phyloP scores from a whole-genome alignment of 257 asterid genomes.

The Gentiana macrophylla region DNA sequence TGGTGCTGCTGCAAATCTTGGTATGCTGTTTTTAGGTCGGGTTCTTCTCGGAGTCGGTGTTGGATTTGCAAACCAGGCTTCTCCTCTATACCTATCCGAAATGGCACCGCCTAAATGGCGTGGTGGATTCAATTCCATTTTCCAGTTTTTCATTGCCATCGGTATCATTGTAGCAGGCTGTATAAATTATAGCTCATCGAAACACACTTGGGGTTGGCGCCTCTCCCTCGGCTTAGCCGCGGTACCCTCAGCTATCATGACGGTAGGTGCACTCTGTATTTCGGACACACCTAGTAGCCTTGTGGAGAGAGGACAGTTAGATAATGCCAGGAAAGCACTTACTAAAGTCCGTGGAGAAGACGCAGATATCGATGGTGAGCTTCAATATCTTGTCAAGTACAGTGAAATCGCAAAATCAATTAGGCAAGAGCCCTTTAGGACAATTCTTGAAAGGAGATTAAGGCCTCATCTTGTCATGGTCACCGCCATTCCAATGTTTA shows the following conservation, averaged over 20 bases:
- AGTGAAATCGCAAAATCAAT: conserved; percentile 5
- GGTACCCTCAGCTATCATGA: conserved; percentile 10
- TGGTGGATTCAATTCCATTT: conserved; percentile 15
- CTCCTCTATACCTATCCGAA: conserved; percentile 14
- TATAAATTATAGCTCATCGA: conserved; percentile 9
- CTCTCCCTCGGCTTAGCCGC: conserved; percentile 9
- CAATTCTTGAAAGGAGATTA: conserved; percentile 4
- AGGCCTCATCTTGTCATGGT: conserved; percentile 17
- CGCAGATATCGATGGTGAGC: conserved; percentile 2
- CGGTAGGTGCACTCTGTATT: conserved; percentile 4
- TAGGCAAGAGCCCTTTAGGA: background rate
- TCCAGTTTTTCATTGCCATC: conserved; percentile 13
- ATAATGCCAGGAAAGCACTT: conserved; percentile 1
- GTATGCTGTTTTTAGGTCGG: conserved; percentile 19
- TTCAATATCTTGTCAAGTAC: background rate
- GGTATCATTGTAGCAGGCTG: conserved; percentile 5
- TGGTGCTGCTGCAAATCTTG: conserved; percentile 3
- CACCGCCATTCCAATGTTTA: conserved; percentile 10
- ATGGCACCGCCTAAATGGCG: conserved; percentile 19
- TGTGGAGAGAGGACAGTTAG: background rate
- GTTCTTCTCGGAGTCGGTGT: conserved; percentile 19
- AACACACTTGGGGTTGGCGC: conserved; percentile 15
- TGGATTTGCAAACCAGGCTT: conserved; percentile 21
- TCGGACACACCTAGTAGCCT: conserved; percentile 14
- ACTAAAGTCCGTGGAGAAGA: conserved; percentile 2